Base-by-base conservation (phyloP, 2,329 filamentous ascomycete genomes). In the Podosphaera leucotricha region DNA sequence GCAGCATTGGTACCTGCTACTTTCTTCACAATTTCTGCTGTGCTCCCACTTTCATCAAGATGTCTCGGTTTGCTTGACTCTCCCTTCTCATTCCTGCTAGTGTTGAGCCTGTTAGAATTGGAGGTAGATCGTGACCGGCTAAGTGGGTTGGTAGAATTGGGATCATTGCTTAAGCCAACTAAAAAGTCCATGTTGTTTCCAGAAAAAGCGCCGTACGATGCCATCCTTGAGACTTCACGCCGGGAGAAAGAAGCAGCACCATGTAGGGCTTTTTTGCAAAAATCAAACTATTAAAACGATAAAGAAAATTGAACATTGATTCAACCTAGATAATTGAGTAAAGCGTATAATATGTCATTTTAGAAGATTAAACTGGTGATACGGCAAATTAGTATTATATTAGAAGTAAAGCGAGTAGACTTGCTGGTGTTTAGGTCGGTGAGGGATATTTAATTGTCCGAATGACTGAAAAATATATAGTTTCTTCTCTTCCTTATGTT, bases 11-110 rank as follows among this genome's bases (percentile, higher is more conserved):
- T 45, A 7, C 30, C 33, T 16, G 24, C 30, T 26, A 30, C 41
- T 43, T 38, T 46, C 13, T 45, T 47, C 20, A 48, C 41, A 38
- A 50, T 54, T 43, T 51, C 50, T 44, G 50, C 48, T 24, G 55
- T 49, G 46, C 59, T 61, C 2, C 53, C 58, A n/a, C 56, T 50
- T 13, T 54, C 55, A 48, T 41, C 13, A 7, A 16, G 15, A 16
- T 7, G 21, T 28, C 24, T 30, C 6, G 8, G 15, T 2, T 19
- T 18, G 21, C 63, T 69, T 44, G 66, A 62, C 51, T 66, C 65
- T 48, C 62, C 64, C 7, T 60, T 61, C 38, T 67, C 65, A 51
- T 64, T 60, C 52, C 61, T 63, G 11, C 52, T 55, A 47, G 55
- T 51, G 49, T 61, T 62, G 42, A 41, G 48, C 1, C 48, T 47